Conservation (phyloP, 192 early-diverging fungal species). For the Chytriomyces hyalinus region DNA sequence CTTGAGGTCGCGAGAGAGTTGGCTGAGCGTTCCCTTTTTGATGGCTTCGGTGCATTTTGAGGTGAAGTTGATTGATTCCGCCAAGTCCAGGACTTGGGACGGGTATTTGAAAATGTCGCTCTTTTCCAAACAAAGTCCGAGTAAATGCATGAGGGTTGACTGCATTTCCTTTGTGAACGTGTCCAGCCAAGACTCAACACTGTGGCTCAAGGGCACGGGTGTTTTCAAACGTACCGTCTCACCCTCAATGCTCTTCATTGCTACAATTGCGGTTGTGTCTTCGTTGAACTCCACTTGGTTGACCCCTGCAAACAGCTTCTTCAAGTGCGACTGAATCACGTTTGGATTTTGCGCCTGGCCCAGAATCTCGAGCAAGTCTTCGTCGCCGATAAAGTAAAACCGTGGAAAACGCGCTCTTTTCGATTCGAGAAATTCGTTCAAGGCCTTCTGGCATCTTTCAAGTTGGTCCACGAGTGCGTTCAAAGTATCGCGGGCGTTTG, state of each 20-base stretch:
- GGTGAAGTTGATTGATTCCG: constrained; percentile 61
- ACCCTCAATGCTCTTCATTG: constrained; percentile 61
- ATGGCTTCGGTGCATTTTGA: constrained; percentile 52
- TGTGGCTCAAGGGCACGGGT: constrained; percentile 56
- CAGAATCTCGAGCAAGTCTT: constrained; percentile 64
- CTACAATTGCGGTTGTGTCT: constrained; percentile 44
- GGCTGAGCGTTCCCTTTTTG: constrained; percentile 30
- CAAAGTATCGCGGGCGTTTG: constrained; percentile 46
- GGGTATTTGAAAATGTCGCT: constrained; percentile 60
- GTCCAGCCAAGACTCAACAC: constrained; percentile 61
- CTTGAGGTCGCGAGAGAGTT: constrained; percentile 43
- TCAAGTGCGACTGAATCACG: constrained; percentile 63
- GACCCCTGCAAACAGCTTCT: constrained; percentile 66
- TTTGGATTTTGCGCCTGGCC: constrained; percentile 65
- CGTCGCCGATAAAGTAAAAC: constrained; percentile 67
- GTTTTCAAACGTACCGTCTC: constrained; percentile 50
- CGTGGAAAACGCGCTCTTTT: constrained; percentile 59
- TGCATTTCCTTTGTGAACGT: constrained; percentile 61
- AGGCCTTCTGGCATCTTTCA: constrained; percentile 65
- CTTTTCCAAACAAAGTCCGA: constrained; percentile 48
- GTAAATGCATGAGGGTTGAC: constrained; percentile 44
- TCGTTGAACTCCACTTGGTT: constrained; percentile 59
- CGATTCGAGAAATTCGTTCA: constrained; percentile 64
- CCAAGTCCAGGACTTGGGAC: constrained; percentile 51
- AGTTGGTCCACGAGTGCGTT: constrained; percentile 58